Conservation (phyloP, 148 eudicot genomes). For the Polygonum maritimum region DNA sequence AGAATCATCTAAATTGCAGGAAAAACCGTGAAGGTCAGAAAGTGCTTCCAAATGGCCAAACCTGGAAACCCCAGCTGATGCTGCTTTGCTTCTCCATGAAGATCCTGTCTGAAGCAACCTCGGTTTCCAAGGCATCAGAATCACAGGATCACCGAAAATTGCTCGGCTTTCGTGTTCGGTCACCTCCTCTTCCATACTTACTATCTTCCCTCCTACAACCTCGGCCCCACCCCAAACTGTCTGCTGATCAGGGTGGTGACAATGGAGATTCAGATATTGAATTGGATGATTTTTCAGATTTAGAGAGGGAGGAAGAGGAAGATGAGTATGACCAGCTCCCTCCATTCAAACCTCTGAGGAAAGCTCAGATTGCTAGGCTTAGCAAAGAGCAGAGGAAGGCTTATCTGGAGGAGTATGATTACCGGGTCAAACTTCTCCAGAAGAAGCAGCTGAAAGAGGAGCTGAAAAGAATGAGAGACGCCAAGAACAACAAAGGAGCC, state of each 20-base stretch:
- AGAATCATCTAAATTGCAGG: conserved; percentile 83
- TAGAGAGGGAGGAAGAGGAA: conserved; percentile 72
- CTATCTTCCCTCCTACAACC: conserved; percentile 83
- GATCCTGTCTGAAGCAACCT: conserved; percentile 68
- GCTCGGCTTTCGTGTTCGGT: conserved; percentile 71
- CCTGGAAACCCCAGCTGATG: conserved; percentile 84
- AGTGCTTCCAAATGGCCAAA: conserved; percentile 93
- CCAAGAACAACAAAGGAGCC: conserved; percentile 57
- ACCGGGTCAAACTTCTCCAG: conserved; percentile 90
- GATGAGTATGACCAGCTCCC: conserved; percentile 97
- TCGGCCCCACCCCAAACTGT: conserved; percentile 80
- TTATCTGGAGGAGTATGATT: conserved; percentile 86
- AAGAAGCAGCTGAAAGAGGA: conserved; percentile 93
- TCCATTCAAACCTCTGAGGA: conserved; percentile 85
- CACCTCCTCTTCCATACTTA: conserved; percentile 81
- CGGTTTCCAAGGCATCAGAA: conserved; percentile 62
- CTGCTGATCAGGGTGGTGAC: conserved; percentile 73
- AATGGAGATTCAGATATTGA: conserved; percentile 82
- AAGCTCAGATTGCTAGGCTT: conserved; percentile 63
- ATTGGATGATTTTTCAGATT: conserved; percentile 67
- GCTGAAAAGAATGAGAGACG: conserved; percentile 70
- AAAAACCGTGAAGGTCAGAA: conserved; percentile 87
- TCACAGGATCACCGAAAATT: conserved; percentile 70
- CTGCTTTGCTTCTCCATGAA: conserved; percentile 81
- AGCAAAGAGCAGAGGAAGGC: conserved; percentile 77